phyloP scores from a whole-genome alignment of 139 green algal genomes.

The Chlorokybus atmophyticus region DNA sequence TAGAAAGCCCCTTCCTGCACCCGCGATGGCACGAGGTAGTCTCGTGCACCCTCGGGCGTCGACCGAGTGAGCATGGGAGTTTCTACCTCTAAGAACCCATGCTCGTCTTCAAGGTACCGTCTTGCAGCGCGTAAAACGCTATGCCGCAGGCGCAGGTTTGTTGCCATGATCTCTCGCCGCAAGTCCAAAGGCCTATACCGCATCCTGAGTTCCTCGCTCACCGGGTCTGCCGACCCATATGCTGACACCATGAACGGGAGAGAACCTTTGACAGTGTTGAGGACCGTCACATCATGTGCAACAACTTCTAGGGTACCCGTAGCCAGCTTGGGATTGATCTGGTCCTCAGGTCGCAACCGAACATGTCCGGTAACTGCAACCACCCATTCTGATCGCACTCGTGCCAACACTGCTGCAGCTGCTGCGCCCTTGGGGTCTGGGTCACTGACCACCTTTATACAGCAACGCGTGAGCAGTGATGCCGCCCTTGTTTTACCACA shows the following conservation, averaged over 20 bases:
- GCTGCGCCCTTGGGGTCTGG: no score
- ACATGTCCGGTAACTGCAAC: constrained; percentile 64
- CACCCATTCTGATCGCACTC: constrained; percentile 77
- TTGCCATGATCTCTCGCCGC: constrained; percentile 62
- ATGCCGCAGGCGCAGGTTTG: constrained; percentile 77
- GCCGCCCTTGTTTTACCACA: no score
- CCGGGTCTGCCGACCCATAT: constrained; percentile 1
- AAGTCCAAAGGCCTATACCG: constrained; percentile 83
- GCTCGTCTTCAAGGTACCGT: constrained; percentile 59
- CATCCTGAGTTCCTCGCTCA: constrained; percentile 24
- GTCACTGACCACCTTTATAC: no score
- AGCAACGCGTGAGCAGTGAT: no score
- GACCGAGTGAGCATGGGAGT: constrained; percentile 87
- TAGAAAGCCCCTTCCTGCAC: constrained; percentile 61
- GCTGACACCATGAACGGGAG: constrained; percentile 74
- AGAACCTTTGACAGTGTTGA: constrained; percentile 64
- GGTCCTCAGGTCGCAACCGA: constrained; percentile 30
- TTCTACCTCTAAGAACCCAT: constrained; percentile 78
- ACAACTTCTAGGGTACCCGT: constrained; percentile 65
- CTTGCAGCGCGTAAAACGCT: constrained; percentile 56
- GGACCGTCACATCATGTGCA: constrained; percentile 38
- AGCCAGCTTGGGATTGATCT: constrained; percentile 36
- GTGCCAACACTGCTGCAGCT: constrained; percentile 5
- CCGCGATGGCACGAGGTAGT: constrained; percentile 80
- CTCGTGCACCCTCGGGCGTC: constrained; percentile 89